Conservation (phyloP, 345 rosid species). For the Jatropha curcas region DNA sequence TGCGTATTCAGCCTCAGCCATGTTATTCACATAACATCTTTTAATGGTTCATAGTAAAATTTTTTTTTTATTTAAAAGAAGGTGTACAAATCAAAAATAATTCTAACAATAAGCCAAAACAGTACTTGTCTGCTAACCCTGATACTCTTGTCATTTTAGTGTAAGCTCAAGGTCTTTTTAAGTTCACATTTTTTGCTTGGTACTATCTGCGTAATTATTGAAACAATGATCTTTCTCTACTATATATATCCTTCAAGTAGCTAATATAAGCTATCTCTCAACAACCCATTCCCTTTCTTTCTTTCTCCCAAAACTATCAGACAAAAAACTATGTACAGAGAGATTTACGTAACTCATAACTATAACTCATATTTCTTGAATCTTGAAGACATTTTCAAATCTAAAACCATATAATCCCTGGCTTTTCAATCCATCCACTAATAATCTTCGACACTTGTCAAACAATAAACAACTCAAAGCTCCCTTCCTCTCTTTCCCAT, state of each 20-base stretch:
- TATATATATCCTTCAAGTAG: constrained; percentile 16
- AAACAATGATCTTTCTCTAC: constrained; percentile 15
- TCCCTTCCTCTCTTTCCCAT: background rate
- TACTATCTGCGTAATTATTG: constrained; percentile 18
- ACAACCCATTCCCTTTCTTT: constrained; percentile 6
- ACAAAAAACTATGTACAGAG: constrained; percentile 9
- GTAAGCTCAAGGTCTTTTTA: constrained; percentile 15
- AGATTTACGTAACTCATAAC: constrained; percentile 1
- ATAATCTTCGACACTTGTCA: constrained; percentile 24
- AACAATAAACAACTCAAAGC: background rate
- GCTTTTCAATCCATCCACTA: constrained; percentile 31
- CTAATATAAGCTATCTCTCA: constrained; percentile 17
- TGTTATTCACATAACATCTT: background rate
- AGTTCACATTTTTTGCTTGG: constrained; percentile 25
- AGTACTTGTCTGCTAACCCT: background rate
- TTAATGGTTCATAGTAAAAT: too few relatives aligned
- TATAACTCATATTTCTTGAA: constrained; percentile 11
- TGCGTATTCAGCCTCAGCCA: background rate
- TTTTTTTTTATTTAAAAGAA: too few relatives aligned
- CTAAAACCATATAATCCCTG: constrained; percentile 34
- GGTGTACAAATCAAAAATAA: background rate
- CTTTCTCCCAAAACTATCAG: background rate
- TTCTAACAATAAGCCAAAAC: background rate
- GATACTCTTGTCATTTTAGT: constrained; percentile 17
- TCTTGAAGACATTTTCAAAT: background rate